Evolutionary conservation across 2,329 filamentous ascomycete species (phyloP).

Genomic region (Elsinoe perseae): DNA sequence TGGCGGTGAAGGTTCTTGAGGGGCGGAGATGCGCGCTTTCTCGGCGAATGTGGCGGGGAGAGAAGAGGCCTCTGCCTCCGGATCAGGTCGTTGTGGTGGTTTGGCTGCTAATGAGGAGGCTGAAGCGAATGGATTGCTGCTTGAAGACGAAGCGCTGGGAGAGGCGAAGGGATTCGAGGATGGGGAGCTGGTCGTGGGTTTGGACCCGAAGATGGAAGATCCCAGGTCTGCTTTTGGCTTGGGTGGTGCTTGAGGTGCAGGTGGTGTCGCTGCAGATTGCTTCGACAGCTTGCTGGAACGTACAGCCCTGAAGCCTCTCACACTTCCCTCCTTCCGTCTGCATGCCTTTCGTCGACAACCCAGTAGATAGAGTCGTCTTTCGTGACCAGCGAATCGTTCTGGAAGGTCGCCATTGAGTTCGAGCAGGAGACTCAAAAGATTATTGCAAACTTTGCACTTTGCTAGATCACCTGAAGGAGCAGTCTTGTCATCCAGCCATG

Average conservation of each 20-base stretch:
- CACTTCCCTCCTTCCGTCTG: constrained; percentile 71
- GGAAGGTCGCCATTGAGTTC: constrained; percentile 89
- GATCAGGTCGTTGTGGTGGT: constrained; percentile 31
- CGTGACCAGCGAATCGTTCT: constrained; percentile 76
- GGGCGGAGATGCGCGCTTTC: constrained; percentile 51
- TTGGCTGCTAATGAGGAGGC: constrained; percentile 38
- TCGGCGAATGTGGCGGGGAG: constrained; percentile 71
- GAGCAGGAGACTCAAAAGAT: constrained; percentile 73
- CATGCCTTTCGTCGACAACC: constrained; percentile 71
- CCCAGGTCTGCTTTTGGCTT: constrained; percentile 48
- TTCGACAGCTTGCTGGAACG: constrained; percentile 35
- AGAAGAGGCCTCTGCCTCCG: constrained; percentile 34
- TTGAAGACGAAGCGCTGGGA: constrained; percentile 35
- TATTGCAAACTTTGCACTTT: constrained; percentile 80
- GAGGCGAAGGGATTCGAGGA: constrained; percentile 57
- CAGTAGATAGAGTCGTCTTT: constrained; percentile 81
- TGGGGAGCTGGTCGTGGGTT: constrained; percentile 24
- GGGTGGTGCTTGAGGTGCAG: constrained; percentile 23
- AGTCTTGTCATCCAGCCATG: constrained; percentile 69
- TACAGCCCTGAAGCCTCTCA: constrained; percentile 66
- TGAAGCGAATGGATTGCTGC: constrained; percentile 57
- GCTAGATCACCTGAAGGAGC: constrained; percentile 69
- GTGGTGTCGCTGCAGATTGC: constrained; percentile 14
- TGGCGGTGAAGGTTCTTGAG: constrained; percentile 25
- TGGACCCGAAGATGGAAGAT: constrained; percentile 62